A percentile compares a stretch with the other conserved stretches of the same genome.
Evolutionary conservation across 164 flowering plant genomes (phyloP).

Genomic region (Brasenia schreberi): DNA sequence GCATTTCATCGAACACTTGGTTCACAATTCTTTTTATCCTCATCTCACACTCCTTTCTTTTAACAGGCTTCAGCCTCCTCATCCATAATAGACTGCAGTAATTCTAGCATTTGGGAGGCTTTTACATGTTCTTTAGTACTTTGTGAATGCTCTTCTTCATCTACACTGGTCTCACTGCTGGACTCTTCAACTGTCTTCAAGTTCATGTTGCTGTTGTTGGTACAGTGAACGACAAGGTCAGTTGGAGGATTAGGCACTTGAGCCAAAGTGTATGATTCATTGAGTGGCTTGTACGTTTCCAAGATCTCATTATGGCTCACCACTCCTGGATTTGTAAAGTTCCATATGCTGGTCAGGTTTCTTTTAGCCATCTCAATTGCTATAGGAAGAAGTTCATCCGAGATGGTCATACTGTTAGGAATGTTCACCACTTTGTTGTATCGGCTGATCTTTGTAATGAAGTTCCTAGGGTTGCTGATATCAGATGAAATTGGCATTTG

Average conservation of each 20-base stretch:
- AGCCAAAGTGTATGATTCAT: background rate
- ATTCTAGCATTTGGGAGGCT: too few species aligned
- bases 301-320: slow-evolving; percentile 19
- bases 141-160: slow-evolving; percentile 2
- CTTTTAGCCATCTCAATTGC: too few species aligned
- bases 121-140: too few species aligned
- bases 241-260: background rate
- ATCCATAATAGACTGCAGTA: too few species aligned
- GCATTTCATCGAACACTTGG: too few species aligned
- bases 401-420: background rate
- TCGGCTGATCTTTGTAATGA: slow-evolving; percentile 15
- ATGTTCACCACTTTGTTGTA: slow-evolving; percentile 19
- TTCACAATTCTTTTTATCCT: too few species aligned
- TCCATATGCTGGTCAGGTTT: slow-evolving; percentile 10
- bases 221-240: background rate
- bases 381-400: too few species aligned
- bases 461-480: slow-evolving; percentile 15
- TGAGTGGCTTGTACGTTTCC: slow-evolving; percentile 22
- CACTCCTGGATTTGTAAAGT: slow-evolving; percentile 16
- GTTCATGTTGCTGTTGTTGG: background rate
- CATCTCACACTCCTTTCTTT: too few species aligned
- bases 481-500: slow-evolving; percentile 18
- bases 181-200: background rate
- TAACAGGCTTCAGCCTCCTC: too few species aligned
- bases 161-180: slow-evolving; percentile 10